These are phyloP conservation scores for Dendrocalamus sinicus DNA, from an alignment of 176 grass and related monocot genomes.

Conservation along the genomic window DNA sequence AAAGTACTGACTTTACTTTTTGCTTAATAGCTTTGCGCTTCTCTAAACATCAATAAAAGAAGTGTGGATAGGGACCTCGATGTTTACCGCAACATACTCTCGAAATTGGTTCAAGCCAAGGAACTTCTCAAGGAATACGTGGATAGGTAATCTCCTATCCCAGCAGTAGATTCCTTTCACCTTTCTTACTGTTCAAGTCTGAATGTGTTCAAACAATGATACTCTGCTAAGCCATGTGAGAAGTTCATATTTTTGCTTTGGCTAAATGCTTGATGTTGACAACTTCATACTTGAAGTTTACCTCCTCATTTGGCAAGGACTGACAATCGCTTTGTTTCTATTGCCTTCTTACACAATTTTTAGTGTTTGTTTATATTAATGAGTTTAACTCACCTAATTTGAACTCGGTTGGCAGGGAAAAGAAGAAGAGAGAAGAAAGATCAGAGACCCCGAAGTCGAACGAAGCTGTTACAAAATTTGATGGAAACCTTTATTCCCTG, in stretches of 20 bases:
- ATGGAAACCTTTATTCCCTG: slow-evolving; percentile 54
- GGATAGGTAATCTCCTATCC: slow-evolving; percentile 64
- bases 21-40: slow-evolving; percentile 73
- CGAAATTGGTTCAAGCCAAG: slow-evolving; percentile 97
- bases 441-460: slow-evolving; percentile 65
- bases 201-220: background rate
- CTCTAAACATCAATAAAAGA: slow-evolving; percentile 88
- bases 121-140: slow-evolving; percentile 99
- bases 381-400: slow-evolving; percentile 8
- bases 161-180: slow-evolving; percentile 21
- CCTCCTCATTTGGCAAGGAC: background rate
- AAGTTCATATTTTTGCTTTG: background rate
- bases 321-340: slow-evolving; percentile 1
- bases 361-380: background rate
- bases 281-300: background rate
- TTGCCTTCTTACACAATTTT: background rate
- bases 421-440: slow-evolving; percentile 99
- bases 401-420: slow-evolving; percentile 68
- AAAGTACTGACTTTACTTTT: slow-evolving; percentile 44
- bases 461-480: slow-evolving; percentile 80
- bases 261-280: slow-evolving; percentile 9
- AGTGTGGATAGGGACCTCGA: slow-evolving; percentile 97
- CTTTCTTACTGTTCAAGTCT: slow-evolving; percentile 2
- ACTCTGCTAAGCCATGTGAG: background rate
- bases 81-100: slow-evolving; percentile 95